phyloP scores from a whole-genome alignment of 2,329 filamentous ascomycete genomes.

The Aureobasidium sp. region DNA sequence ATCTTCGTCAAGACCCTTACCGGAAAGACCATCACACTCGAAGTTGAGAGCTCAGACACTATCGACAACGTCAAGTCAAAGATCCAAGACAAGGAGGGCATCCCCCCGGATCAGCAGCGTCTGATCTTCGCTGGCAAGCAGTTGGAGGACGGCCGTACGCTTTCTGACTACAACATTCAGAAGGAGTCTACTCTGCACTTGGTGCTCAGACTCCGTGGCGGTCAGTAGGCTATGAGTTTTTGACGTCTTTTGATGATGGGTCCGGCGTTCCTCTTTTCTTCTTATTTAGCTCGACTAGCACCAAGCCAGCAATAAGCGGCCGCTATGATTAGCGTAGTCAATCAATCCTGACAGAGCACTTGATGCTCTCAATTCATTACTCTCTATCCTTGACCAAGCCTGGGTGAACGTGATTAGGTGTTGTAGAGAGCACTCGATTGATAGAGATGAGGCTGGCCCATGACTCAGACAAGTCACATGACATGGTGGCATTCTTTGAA shows the following conservation, averaged over 20 bases:
- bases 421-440: too few relatives aligned
- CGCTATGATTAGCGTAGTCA: constrained; percentile 12
- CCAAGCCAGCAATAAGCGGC: not conserved
- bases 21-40: constrained; percentile 98
- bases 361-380: not conserved
- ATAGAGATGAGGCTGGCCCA: too few relatives aligned
- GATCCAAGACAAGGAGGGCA: constrained; percentile 98
- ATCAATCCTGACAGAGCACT: not conserved
- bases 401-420: too few relatives aligned
- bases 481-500: not conserved
- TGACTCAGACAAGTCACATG: constrained; percentile 12
- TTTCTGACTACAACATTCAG: constrained; percentile 84
- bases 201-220: constrained; percentile 54
- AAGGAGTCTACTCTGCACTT: constrained; percentile 58
- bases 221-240: constrained; percentile 36
- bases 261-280: constrained; percentile 13
- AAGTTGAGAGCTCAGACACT: constrained; percentile 96
- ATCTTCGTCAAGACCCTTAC: constrained; percentile 98
- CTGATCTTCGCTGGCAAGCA: constrained; percentile 94
- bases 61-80: constrained; percentile 99
- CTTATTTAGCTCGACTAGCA: not conserved
- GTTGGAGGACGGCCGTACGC: constrained; percentile 81
- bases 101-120: constrained; percentile 91
- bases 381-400: not conserved
- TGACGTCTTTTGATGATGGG: constrained; percentile 17